phyloP scores from a whole-genome alignment of 257 asterid genomes.

The Petrea volubilis region DNA sequence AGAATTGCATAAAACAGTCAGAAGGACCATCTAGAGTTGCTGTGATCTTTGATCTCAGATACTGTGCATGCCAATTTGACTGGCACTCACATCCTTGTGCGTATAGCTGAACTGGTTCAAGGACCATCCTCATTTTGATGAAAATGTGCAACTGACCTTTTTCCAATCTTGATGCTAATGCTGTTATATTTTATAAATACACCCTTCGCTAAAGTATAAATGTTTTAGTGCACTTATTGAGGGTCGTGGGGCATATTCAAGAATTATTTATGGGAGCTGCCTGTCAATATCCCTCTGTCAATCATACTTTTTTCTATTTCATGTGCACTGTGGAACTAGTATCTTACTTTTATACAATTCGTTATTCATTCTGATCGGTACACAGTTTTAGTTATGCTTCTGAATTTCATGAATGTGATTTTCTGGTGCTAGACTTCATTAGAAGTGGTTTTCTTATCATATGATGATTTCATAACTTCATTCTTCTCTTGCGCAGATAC shows the following conservation, averaged over 20 bases:
- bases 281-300: neutral
- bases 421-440: neutral
- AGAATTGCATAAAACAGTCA: neutral
- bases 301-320: neutral
- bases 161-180: neutral
- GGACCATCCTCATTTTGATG: constrained; percentile 13
- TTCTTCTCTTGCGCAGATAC: constrained; percentile 49
- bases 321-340: neutral
- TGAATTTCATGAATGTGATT: neutral
- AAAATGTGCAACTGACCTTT: neutral
- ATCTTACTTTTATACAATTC: neutral
- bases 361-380: neutral
- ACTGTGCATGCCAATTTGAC: neutral
- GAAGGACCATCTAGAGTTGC: neutral
- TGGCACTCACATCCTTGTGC: neutral
- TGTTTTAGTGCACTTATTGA: neutral
- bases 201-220: neutral
- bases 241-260: neutral
- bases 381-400: constrained; percentile 7
- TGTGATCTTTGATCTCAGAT: neutral
- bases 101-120: constrained; percentile 5
- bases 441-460: neutral
- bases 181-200: neutral
- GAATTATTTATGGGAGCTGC: neutral
- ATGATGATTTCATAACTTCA: constrained; percentile 4